phyloP scores from a whole-genome alignment of 2,329 filamentous ascomycete species.

The Cercospora nicotianae region DNA sequence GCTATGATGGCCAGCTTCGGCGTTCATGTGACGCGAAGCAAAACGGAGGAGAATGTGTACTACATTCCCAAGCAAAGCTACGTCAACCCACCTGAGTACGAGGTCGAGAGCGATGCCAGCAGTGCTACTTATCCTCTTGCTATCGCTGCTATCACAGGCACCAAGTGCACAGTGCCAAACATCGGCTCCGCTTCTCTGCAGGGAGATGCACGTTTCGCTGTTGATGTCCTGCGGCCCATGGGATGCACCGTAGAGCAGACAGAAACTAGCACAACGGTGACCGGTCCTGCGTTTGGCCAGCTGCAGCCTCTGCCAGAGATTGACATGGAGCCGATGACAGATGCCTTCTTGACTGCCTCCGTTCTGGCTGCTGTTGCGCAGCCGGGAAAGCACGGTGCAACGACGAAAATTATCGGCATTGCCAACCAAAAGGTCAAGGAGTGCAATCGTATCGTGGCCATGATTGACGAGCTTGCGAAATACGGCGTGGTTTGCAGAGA shows the following conservation, averaged over 20 bases:
- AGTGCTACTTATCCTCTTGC: slow-evolving; percentile 95
- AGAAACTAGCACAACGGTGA: slow-evolving; percentile 84
- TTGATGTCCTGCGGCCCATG: slow-evolving; percentile 89
- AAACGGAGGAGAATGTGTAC: slow-evolving; percentile 83
- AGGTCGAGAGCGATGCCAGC: slow-evolving; percentile 94
- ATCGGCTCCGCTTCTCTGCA: slow-evolving; percentile 91
- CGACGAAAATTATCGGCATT: slow-evolving; percentile 86
- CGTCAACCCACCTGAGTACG: slow-evolving; percentile 79
- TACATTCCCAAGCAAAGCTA: slow-evolving; percentile 86
- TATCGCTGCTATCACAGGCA: slow-evolving; percentile 91
- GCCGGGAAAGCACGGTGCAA: slow-evolving; percentile 60
- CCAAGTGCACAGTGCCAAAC: slow-evolving; percentile 92
- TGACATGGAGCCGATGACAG: slow-evolving; percentile 99
- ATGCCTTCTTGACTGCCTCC: slow-evolving; percentile 93
- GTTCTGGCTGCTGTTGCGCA: slow-evolving; percentile 86
- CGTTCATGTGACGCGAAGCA: slow-evolving; percentile 72
- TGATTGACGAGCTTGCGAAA: slow-evolving; percentile 91
- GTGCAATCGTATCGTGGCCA: slow-evolving; percentile 92
- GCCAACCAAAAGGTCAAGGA: slow-evolving; percentile 98
- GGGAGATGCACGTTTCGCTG: slow-evolving; percentile 89
- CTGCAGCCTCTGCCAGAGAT: slow-evolving; percentile 76
- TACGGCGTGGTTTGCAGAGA: slow-evolving; percentile 86
- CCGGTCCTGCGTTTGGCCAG: slow-evolving; percentile 72
- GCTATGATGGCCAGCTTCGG: slow-evolving; percentile 96
- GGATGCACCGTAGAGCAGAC: slow-evolving; percentile 88